Conservation (phyloP, 164 flowering plant genomes). For the Tinospora cordifolia region DNA sequence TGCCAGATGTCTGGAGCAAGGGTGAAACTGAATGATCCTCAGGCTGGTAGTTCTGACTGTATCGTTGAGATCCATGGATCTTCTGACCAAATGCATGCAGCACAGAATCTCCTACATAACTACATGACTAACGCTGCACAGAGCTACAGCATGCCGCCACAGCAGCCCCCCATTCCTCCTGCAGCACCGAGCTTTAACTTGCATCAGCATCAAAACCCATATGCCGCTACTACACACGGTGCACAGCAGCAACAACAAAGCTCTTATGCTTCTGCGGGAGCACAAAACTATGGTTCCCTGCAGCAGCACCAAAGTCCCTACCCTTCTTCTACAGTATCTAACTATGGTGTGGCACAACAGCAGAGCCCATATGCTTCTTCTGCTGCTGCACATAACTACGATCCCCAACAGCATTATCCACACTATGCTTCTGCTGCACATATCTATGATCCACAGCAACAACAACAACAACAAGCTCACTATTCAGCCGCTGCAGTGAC, state of each 20-base stretch:
- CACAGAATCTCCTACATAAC: constrained; percentile 30
- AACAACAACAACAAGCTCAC: constrained; percentile 10
- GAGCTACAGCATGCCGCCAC: constrained; percentile 10
- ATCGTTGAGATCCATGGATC: constrained; percentile 36
- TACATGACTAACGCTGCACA: constrained; percentile 25
- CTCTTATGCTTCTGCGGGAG: constrained; percentile 3
- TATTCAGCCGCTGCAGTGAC: constrained; percentile 17
- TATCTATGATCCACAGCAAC: not conserved
- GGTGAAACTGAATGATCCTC: constrained; percentile 34
- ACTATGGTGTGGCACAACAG: not conserved
- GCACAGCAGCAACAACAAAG: constrained; percentile 7
- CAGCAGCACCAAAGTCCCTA: constrained; percentile 1
- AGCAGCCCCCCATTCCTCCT: constrained; percentile 16
- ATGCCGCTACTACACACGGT: not conserved
- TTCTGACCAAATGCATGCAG: constrained; percentile 34
- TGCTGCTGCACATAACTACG: not conserved
- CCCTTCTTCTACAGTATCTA: not conserved
- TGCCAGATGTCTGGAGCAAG: constrained; percentile 34
- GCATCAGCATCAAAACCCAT: constrained; percentile 7
- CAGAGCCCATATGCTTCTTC: not conserved
- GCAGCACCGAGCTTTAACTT: constrained; percentile 14
- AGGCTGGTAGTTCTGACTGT: constrained; percentile 30
- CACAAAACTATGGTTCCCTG: not conserved
- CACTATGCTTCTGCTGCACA: not conserved
- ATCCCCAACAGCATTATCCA: constrained; percentile 1